Evolutionary conservation across 148 eudicot species (phyloP).

Genomic region (Bassia scoparia): DNA sequence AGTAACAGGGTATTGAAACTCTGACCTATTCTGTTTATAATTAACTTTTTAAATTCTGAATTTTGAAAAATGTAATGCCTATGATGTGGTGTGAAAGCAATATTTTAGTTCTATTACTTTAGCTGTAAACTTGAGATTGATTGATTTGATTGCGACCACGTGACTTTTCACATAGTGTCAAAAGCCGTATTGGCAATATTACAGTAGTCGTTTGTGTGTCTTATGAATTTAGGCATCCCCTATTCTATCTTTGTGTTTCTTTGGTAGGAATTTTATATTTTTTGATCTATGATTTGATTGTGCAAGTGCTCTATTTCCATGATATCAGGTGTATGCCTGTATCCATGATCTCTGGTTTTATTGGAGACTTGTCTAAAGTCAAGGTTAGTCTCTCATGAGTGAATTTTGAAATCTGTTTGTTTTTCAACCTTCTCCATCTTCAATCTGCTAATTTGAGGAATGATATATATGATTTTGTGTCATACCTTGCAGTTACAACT

Average conservation of each 20-base stretch:
- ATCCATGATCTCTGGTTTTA: slow-evolving; percentile 31
- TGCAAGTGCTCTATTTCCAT: neutral
- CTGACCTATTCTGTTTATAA: neutral
- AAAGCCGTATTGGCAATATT: neutral
- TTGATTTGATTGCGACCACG: neutral
- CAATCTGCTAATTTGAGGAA: neutral
- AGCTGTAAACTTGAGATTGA: neutral
- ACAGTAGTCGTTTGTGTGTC: neutral
- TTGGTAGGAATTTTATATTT: neutral
- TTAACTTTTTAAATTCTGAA: neutral
- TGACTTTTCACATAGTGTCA: neutral
- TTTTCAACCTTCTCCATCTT: neutral
- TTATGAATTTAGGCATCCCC: neutral
- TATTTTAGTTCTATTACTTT: neutral
- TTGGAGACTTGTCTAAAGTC: slow-evolving; percentile 30
- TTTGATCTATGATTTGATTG: slow-evolving; percentile 11
- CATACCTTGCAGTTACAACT: slow-evolving; percentile 42
- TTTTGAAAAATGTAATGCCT: too few relatives aligned
- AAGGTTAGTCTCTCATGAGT: slow-evolving; percentile 50
- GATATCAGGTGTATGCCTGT: slow-evolving; percentile 47
- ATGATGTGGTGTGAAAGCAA: neutral
- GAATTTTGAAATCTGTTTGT: neutral
- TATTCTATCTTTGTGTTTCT: slow-evolving; percentile 5
- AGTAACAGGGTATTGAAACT: neutral
- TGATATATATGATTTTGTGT: neutral